Conservation (phyloP, 768 basidiomycete genomes). For the Podaxis sp. region DNA sequence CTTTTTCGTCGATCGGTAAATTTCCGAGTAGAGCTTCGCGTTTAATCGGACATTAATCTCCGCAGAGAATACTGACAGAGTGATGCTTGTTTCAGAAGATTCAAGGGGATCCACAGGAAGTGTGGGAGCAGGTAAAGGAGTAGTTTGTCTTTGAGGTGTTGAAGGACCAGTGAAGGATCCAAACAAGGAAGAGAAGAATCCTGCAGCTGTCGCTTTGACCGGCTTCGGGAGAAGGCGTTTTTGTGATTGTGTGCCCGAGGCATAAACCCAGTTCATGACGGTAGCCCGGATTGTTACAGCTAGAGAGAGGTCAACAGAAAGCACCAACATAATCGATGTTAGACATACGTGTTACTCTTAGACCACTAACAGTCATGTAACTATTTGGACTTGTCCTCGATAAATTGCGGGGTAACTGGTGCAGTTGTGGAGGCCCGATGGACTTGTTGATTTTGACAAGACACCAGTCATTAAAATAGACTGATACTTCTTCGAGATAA, state of each 20-base stretch:
- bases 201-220: conserved; percentile 27
- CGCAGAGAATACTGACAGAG: conserved; percentile 62
- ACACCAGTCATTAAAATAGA: conserved; percentile 78
- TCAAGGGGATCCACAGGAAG: conserved; percentile 30
- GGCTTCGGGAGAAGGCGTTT: conserved; percentile 30
- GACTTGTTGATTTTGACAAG: conserved; percentile 66
- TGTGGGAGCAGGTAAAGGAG: conserved; percentile 22
- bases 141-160: conserved; percentile 32
- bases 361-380: conserved; percentile 63
- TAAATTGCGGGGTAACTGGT: conserved; percentile 54
- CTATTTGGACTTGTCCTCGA: conserved; percentile 49
- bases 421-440: conserved; percentile 41
- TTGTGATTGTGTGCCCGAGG: conserved; percentile 53
- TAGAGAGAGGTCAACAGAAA: conserved; percentile 18
- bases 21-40: conserved; percentile 63
- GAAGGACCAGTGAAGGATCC: conserved; percentile 30
- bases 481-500: conserved; percentile 66
- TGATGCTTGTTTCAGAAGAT: conserved; percentile 49
- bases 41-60: conserved; percentile 61
- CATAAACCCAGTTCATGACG: conserved; percentile 77
- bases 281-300: conserved; percentile 78
- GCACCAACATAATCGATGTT: not conserved
- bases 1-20: conserved; percentile 93
- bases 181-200: conserved; percentile 50
- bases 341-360: conserved; percentile 60